Base-by-base conservation (phyloP, 2,329 filamentous ascomycete genomes). In the Nigrospora sphaerica region DNA sequence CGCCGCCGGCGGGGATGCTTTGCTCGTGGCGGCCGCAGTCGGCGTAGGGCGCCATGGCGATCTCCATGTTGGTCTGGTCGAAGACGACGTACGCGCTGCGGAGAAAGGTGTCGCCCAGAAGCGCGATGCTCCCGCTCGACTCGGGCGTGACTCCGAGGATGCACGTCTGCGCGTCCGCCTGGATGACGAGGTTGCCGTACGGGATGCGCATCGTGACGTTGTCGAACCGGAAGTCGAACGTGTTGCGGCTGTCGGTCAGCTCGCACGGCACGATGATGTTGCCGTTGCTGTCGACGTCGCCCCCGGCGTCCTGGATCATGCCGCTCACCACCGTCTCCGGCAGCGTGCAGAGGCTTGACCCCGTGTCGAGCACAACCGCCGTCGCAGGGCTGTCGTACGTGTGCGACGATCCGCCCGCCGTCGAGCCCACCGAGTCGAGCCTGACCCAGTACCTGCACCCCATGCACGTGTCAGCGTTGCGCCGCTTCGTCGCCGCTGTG, bases 281-380 rank as follows among this genome's bases (percentile, higher is more conserved):
- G 49, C 68, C 72, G 47, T 64, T 66, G 41, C 49, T 46, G 52
- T 69, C 68, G 42, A 63, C 53, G 1, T 55, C 54, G 0, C 58
- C 48, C 9, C 72, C 73, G 45, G 81, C 73, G 51, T 76, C 72
- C 16, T 61, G 55, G n/a, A 73, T 73, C 32, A 82, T 73, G 35
- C 57, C 51, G n/a, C 63, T 56, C 35, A 75, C 75, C 31, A 88
- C 64, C 16, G 61, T 59, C 46, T 76, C 65, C 1, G 85, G 85
- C 1, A 89, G 69, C 44, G 86, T 77, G 42, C 78, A 84, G 55
- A 87, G 69, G 13, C 81, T 86, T 19, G 81, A 82, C 4, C 85
- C 85, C 19, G 80, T 85, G 65, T 89, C 85, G 39, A 88, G 72
- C 45, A 88, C 80, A 12, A 85, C 83, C 11, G 79, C 69, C 52